A percentile compares a stretch with the other conserved stretches of the same genome.
Conservation (phyloP, 1,284 basidiomycete species). For the Taiwanofungus camphoratus region DNA sequence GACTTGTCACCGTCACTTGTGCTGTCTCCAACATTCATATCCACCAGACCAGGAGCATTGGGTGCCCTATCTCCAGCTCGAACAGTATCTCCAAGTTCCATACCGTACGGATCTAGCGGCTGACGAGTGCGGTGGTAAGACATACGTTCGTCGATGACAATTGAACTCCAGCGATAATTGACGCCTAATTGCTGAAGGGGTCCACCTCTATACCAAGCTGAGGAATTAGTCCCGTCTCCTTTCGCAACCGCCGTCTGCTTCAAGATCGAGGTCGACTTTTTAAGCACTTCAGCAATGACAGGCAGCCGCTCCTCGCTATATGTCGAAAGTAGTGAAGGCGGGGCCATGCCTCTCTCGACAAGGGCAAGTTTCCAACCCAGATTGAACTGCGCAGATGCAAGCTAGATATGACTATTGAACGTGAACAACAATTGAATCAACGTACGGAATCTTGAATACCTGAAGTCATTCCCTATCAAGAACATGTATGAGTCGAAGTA, state of each 20-base stretch:
- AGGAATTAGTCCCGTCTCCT: background rate
- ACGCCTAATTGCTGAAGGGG: slow-evolving; percentile 36
- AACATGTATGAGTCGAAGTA: background rate
- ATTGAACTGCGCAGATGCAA: slow-evolving; percentile 21
- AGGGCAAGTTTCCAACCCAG: slow-evolving; percentile 30
- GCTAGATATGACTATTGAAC: background rate
- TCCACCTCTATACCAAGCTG: slow-evolving; percentile 6
- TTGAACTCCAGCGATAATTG: slow-evolving; percentile 41
- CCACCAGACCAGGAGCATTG: slow-evolving; percentile 32
- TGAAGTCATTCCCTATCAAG: slow-evolving; percentile 7
- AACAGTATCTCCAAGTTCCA: slow-evolving; percentile 17
- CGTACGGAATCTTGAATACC: slow-evolving; percentile 7
- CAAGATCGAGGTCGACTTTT: slow-evolving; percentile 11
- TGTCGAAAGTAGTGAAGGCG: slow-evolving; percentile 18
- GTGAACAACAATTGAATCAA: background rate
- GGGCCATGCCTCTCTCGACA: slow-evolving; percentile 22
- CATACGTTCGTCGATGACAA: slow-evolving; percentile 35
- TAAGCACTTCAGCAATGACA: slow-evolving; percentile 23
- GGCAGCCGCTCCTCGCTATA: slow-evolving; percentile 26
- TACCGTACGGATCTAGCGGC: slow-evolving; percentile 19
- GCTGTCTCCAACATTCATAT: slow-evolving; percentile 1
- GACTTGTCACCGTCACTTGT: background rate
- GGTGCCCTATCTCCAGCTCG: slow-evolving; percentile 44
- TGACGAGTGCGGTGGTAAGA: slow-evolving; percentile 12
- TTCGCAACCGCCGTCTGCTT: background rate